Base-by-base conservation (phyloP, 495 filamentous ascomycete species). In the Tuber magnatum region DNA sequence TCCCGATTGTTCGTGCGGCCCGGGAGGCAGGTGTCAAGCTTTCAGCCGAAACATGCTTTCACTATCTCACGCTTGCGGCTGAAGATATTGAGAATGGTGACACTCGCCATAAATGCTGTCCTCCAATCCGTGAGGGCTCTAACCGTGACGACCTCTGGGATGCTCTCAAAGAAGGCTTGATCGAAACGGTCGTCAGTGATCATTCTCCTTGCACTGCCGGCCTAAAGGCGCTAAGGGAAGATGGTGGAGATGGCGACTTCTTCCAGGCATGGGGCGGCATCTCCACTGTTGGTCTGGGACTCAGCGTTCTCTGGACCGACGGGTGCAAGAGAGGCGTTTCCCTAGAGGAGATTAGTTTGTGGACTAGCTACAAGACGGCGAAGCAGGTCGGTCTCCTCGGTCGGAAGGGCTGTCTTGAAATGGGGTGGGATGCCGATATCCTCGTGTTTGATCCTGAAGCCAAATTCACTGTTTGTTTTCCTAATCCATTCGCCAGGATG, bases 11-110 rank as follows among this genome's bases (percentile, higher is more conserved):
- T 68, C 89, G 90, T 69, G 88, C 90, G 78, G 95, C 95, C 43
- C 90, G 93, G 71, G 85, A 87, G n/a, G 83, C 85, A 1, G 95
- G 95, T 51, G 83, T 97, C 77, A 93, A 94, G 74, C 92, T 99
- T 85, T 97, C 95, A 3, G 94, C 95, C 40, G 95, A 99, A 83
- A 99, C 95, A 16, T 98, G 95, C 86, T 97, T 96, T 88, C 95
- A 99, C 86, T 99, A 99, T 82, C 89, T 99, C 18, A 90, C 91
- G n/a, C 88, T 99, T 20, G 91, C 94, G 0, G 90, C 94, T 14
- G 95, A 98, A 83, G 87, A 91, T 74, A 91, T 99, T 70, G 87
- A 89, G 70, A 89, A 95, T 69, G 95, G 95, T 43, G 95, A 99
- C 84, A 97, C 94, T 32, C 86, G 95, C 74, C 93, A 97, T 85